phyloP scores from a whole-genome alignment of 2,329 filamentous ascomycete genomes.

The Cladosporium sp. region DNA sequence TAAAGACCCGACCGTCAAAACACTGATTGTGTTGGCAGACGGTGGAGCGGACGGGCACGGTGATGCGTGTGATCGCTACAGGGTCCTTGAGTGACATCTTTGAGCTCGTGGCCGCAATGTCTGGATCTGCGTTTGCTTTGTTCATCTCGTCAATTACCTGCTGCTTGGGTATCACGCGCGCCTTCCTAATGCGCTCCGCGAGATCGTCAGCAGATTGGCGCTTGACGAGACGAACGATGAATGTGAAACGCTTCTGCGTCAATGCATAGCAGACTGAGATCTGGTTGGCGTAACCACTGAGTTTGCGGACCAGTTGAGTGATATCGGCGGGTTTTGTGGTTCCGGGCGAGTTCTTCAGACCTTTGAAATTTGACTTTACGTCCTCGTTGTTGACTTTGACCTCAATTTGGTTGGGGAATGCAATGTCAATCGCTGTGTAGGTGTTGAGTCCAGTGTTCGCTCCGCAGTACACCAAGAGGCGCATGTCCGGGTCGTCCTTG shows the following conservation, averaged over 20 bases:
- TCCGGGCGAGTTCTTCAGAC: slow-evolving; percentile 92
- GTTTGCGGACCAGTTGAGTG: slow-evolving; percentile 71
- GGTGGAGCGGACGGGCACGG: slow-evolving; percentile 74
- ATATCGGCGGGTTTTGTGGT: slow-evolving; percentile 93
- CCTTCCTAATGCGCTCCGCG: slow-evolving; percentile 63
- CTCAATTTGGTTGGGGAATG: slow-evolving; percentile 91
- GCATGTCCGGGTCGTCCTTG: slow-evolving; percentile 60
- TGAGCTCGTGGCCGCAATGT: slow-evolving; percentile 85
- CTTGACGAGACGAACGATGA: slow-evolving; percentile 74
- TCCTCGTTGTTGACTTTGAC: slow-evolving; percentile 86
- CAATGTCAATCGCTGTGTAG: slow-evolving; percentile 66
- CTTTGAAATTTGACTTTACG: slow-evolving; percentile 88
- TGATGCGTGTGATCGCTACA: slow-evolving; percentile 79
- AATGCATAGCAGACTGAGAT: slow-evolving; percentile 89
- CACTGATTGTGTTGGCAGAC: slow-evolving; percentile 89
- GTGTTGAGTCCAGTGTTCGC: slow-evolving; percentile 50
- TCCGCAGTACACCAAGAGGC: slow-evolving; percentile 83
- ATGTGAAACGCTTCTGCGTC: slow-evolving; percentile 67
- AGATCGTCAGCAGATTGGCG: slow-evolving; percentile 70
- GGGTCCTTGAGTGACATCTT: slow-evolving; percentile 92
- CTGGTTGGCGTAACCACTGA: slow-evolving; percentile 69
- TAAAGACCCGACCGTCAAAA: slow-evolving; percentile 88
- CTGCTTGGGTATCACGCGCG: slow-evolving; percentile 74
- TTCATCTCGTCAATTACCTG: slow-evolving; percentile 78
- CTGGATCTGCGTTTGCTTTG: slow-evolving; percentile 74